These are phyloP conservation scores for Sphagnum magellanicum DNA, from an alignment of 228 moss, liverwort and hornwort species.

Conservation along the genomic window DNA sequence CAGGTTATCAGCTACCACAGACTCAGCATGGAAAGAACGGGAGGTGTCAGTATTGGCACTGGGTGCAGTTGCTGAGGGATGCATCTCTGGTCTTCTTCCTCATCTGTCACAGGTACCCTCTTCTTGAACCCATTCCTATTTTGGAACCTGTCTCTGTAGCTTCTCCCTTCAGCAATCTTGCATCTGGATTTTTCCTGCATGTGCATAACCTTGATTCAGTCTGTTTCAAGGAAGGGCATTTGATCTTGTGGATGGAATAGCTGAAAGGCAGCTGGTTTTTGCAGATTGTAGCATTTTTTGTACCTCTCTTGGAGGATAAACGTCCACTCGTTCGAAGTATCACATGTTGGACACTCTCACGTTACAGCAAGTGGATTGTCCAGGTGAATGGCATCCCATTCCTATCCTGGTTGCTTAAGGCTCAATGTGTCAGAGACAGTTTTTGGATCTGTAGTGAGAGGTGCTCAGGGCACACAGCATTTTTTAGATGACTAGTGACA, in stretches of 20 bases:
- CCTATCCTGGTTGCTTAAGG: no score
- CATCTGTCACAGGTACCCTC: constrained; percentile 68
- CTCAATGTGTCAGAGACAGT: no score
- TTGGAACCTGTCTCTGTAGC: neutral
- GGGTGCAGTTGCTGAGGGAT: constrained; percentile 96
- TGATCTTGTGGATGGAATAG: no score
- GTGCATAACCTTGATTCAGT: no score
- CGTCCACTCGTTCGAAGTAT: constrained; percentile 92
- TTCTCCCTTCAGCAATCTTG: no score
- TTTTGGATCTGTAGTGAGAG: no score
- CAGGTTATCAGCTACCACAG: constrained; percentile 60
- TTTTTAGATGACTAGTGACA: no score
- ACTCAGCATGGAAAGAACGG: constrained; percentile 81
- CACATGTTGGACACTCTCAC: constrained; percentile 95
- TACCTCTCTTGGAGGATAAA: constrained; percentile 79
- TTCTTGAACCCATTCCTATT: neutral
- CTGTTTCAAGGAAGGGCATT: no score
- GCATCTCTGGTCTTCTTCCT: constrained; percentile 88
- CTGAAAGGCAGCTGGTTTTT: neutral
- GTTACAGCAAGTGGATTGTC: constrained; percentile 99
- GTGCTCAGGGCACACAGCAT: no score
- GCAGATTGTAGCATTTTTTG: constrained; percentile 87
- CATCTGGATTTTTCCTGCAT: no score
- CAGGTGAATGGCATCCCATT: constrained; percentile 30
- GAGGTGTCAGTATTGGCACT: constrained; percentile 91